These are phyloP conservation scores for Pyrenopolyporus hunteri DNA, from an alignment of 495 filamentous ascomycete species.

Conservation along the genomic window DNA sequence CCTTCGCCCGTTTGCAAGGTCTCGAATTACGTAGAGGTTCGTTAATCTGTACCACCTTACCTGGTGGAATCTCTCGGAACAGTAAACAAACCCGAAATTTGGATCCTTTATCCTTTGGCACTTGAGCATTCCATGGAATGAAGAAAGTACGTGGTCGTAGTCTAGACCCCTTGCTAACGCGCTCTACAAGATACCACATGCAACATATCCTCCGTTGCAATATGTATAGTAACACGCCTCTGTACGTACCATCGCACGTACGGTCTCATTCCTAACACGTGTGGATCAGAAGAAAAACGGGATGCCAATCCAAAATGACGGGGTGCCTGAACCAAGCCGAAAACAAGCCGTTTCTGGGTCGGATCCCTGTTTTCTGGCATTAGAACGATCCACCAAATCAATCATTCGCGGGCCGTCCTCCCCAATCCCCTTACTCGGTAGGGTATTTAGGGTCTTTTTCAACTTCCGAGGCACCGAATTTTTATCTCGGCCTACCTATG, in stretches of 20 bases:
- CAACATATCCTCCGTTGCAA: neutral
- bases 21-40: neutral
- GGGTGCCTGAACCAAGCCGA: constrained; percentile 37
- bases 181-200: neutral
- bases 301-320: constrained; percentile 31
- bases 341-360: constrained; percentile 23
- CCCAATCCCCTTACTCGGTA: constrained; percentile 36
- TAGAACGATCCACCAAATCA: constrained; percentile 32
- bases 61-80: too few relatives aligned
- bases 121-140: too few relatives aligned
- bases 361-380: constrained; percentile 23
- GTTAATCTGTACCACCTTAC: neutral
- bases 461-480: constrained; percentile 10
- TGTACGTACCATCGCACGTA: neutral
- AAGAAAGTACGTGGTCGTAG: too few relatives aligned
- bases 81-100: neutral
- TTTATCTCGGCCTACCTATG: constrained; percentile 5
- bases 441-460: constrained; percentile 9
- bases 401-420: constrained; percentile 35
- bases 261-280: constrained; percentile 32
- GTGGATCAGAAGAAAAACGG: constrained; percentile 33
- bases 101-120: too few relatives aligned
- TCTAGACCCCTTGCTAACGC: neutral
- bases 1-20: constrained; percentile 2
- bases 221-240: neutral